Conservation (phyloP, 345 rosid species). For the Salix brachista region DNA sequence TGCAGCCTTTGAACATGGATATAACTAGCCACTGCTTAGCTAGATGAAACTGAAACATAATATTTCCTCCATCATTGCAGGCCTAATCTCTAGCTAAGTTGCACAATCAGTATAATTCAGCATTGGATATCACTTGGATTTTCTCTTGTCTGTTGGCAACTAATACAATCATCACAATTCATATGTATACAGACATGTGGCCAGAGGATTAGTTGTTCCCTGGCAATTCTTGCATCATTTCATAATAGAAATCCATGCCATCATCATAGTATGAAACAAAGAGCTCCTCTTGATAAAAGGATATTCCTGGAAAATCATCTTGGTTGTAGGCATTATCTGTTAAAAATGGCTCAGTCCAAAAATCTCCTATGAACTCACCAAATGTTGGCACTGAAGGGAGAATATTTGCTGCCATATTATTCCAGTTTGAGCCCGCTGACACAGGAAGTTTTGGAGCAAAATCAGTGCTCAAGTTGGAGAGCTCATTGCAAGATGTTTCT, state of each 20-base stretch:
- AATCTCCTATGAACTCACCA: slow-evolving; percentile 7
- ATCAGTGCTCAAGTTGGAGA: neutral
- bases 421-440: neutral
- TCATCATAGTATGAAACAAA: neutral
- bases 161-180: too few relatives aligned
- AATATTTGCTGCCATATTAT: neutral
- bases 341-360: slow-evolving; percentile 19
- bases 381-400: neutral
- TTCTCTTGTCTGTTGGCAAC: too few relatives aligned
- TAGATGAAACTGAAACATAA: too few relatives aligned
- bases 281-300: too few relatives aligned
- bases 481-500: neutral
- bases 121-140: too few relatives aligned
- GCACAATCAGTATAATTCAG: too few relatives aligned
- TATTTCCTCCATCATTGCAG: too few relatives aligned
- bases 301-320: neutral
- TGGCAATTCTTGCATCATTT: neutral
- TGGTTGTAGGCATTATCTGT: neutral
- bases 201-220: too few relatives aligned
- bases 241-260: neutral
- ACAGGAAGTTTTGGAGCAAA: neutral
- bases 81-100: too few relatives aligned
- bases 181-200: too few relatives aligned
- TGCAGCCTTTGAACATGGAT: too few relatives aligned
- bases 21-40: too few relatives aligned